These are phyloP conservation scores for Wickerhamomyces chaumierensis DNA, from an alignment of 805 yeast species.

Conservation along the genomic window DNA sequence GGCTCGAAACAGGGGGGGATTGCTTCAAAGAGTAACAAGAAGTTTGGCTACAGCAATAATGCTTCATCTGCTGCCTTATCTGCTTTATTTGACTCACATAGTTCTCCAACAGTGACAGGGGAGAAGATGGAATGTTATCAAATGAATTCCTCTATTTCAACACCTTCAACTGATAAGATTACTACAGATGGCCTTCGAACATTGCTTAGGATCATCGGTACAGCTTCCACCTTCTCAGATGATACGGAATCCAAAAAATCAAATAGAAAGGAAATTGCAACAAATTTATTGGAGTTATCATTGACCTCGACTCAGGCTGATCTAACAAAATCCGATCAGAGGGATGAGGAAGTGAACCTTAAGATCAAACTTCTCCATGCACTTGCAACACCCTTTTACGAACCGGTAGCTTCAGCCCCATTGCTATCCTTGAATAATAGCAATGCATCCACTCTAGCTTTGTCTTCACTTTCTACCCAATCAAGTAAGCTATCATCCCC, in stretches of 20 bases:
- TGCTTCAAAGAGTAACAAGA: conserved; percentile 6
- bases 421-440: conserved; percentile 13
- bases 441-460: conserved; percentile 21
- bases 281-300: conserved; percentile 47
- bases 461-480: conserved; percentile 12
- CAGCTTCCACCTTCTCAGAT: conserved; percentile 3
- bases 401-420: conserved; percentile 17
- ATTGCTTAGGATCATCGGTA: conserved; percentile 36
- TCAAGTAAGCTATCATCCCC: neutral
- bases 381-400: conserved; percentile 51
- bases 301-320: conserved; percentile 24
- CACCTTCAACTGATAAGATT: neutral
- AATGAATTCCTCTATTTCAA: too few species aligned
- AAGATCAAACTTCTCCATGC: conserved; percentile 43
- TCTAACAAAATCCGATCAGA: conserved; percentile 1
- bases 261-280: conserved; percentile 28
- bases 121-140: too few species aligned
- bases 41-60: conserved; percentile 21
- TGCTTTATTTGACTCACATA: conserved; percentile 18
- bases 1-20: neutral
- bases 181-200: conserved; percentile 25
- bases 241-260: conserved; percentile 9
- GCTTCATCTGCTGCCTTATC: conserved; percentile 30
- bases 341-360: conserved; percentile 13
- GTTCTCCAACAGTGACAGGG: conserved; percentile 1